Conservation (phyloP, 768 basidiomycete species). For the Dictyophora rubrovolvata region DNA sequence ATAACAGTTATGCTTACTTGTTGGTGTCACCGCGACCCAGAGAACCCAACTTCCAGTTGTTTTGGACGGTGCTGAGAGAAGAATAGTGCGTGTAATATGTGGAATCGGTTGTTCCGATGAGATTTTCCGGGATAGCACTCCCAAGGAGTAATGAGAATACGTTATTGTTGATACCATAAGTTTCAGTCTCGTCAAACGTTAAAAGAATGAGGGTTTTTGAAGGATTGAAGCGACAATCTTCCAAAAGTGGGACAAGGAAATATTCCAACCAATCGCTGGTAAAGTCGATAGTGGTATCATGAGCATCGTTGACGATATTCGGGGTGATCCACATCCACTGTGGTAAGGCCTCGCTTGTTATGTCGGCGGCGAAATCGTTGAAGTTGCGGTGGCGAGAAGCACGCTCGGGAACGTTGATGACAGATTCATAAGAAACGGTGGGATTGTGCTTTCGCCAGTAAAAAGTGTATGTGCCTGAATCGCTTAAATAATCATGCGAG, state of each 20-base stretch:
- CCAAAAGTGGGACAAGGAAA: constrained; percentile 45
- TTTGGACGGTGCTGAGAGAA: constrained; percentile 40
- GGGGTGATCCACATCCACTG: constrained; percentile 58
- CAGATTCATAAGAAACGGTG: constrained; percentile 38
- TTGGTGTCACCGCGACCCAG: constrained; percentile 51
- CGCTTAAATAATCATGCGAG: constrained; percentile 28
- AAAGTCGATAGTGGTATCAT: constrained; percentile 47
- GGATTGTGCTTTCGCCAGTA: constrained; percentile 52
- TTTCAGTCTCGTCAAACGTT: constrained; percentile 52
- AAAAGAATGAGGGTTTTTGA: constrained; percentile 42
- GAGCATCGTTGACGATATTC: constrained; percentile 50
- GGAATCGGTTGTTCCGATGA: constrained; percentile 36
- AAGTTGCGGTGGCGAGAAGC: constrained; percentile 43
- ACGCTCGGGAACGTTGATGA: constrained; percentile 33
- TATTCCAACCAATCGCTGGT: constrained; percentile 34
- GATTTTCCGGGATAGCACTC: constrained; percentile 30
- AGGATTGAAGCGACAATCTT: constrained; percentile 42
- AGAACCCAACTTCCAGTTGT: constrained; percentile 51
- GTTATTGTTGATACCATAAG: constrained; percentile 29
- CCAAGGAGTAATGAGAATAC: constrained; percentile 37
- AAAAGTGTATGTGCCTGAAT: constrained; percentile 33
- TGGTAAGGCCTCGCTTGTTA: constrained; percentile 37
- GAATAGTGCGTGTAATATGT: constrained; percentile 58
- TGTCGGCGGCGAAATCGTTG: constrained; percentile 49
- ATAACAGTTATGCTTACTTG: constrained; percentile 22